Evolutionary conservation across 208 protist species (phyloP).

Genomic region (Wallacemonas sp.): DNA sequence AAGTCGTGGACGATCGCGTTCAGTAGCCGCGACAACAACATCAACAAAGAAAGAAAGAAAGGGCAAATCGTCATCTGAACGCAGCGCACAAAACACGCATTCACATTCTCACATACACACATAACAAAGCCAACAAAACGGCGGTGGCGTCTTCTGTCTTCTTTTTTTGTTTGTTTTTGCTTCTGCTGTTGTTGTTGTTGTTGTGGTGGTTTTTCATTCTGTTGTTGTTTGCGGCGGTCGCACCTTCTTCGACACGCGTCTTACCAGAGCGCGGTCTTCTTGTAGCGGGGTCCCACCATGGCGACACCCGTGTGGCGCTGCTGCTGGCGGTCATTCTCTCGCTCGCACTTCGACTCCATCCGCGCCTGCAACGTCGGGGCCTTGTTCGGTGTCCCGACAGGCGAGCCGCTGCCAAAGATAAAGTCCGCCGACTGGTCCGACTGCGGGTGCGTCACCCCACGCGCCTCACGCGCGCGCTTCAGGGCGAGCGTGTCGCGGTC

Average conservation of each 20-base stretch:
- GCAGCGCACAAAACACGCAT: neutral
- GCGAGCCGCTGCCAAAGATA: slow-evolving; percentile 38
- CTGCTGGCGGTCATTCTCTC: slow-evolving; percentile 33
- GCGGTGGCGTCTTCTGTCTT: neutral
- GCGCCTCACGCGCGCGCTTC: slow-evolving; percentile 50
- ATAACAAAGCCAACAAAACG: neutral
- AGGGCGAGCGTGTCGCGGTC: slow-evolving; percentile 48
- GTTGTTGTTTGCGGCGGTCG: too few relatives aligned
- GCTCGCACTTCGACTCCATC: slow-evolving; percentile 54
- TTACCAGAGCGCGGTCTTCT: slow-evolving; percentile 69
- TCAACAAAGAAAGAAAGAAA: too few relatives aligned
- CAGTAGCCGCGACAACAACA: neutral
- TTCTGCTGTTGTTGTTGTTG: neutral
- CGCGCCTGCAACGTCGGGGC: slow-evolving; percentile 34
- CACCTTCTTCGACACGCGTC: neutral
- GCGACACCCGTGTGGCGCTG: slow-evolving; percentile 58
- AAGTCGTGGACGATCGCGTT: too few relatives aligned
- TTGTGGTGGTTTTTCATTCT: neutral
- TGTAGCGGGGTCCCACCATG: slow-evolving; percentile 49
- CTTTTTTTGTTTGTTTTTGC: neutral
- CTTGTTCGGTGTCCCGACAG: slow-evolving; percentile 21
- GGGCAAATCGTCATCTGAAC: too few relatives aligned
- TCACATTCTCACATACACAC: neutral
- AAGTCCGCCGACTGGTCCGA: slow-evolving; percentile 36
- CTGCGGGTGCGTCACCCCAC: slow-evolving; percentile 28